Evolutionary conservation across 768 basidiomycete genomes (phyloP), one percentile per base, ranked within the genome.

Genomic region (Boletellus ananiceps): DNA sequence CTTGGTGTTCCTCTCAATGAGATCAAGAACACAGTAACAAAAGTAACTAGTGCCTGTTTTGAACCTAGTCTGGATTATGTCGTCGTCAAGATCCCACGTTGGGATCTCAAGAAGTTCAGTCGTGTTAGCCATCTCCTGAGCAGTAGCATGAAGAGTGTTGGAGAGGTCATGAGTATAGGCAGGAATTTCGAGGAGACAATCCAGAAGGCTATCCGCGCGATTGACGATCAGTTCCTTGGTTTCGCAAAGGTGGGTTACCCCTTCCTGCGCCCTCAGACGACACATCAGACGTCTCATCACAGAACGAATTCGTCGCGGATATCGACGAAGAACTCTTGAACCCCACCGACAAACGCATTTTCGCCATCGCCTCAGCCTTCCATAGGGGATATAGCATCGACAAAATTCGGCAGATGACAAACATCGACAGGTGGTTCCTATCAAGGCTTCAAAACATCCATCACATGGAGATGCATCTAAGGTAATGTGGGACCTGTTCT

Each of bases 141-240:
- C 69, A 91, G 88, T 58, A 92, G 89, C 70, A 98, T 99, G 95
- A 98, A 98, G 79, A 93, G 89, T 60, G 95, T 99, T 8, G 95
- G 95, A 23, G 95, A 99, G 70, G 95, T 99, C 49, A 99, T 99
- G 96, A 92, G 90, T 58, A 98, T 99, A 57, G 95, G 95, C 13
- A 77, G 95, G 59, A 96, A 93, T 5, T 99, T 99, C 62, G 95
- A 98, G 68, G 95, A 99, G 75, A 97, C 94, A 1, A 86, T 98
- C 48, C 95, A 98, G 69, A 98, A 99, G 73, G 96, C 95, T 4
- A 95, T 98, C 54, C 77, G 95, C 31, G 87, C 93, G 3, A 96
- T 99, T 58, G 96, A 98, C 64, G 95, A 96, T 61, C 86, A 85
- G 55, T 99, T 97, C 68, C 68, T 80, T 60, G 96, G 96, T 1